Percentiles rank a stretch among this genome's conserved stretches.
These are phyloP conservation scores for Russula emetica DNA, from an alignment of 768 basidiomycete genomes.

Conservation along the genomic window DNA sequence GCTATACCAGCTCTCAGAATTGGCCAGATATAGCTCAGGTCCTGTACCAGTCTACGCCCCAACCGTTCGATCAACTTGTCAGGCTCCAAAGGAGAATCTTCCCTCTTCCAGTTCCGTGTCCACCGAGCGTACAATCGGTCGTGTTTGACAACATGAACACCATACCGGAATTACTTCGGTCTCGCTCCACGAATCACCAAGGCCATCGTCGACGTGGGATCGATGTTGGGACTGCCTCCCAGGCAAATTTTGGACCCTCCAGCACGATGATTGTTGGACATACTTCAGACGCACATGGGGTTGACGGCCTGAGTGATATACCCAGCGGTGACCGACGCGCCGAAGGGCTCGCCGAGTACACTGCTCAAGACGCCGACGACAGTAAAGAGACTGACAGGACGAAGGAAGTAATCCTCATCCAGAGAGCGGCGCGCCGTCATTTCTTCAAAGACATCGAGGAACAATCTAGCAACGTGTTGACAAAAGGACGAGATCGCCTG, in stretches of 20 bases:
- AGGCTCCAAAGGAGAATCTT: neutral
- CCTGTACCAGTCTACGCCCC: constrained; percentile 9
- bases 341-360: constrained; percentile 5
- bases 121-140: neutral
- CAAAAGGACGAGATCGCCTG: constrained; percentile 8
- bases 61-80: constrained; percentile 15
- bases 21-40: neutral
- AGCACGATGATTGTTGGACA: neutral
- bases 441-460: neutral
- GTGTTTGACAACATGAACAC: neutral
- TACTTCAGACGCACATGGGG: neutral
- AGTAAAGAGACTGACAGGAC: constrained; percentile 13
- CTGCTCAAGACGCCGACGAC: constrained; percentile 2
- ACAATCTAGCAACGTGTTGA: neutral
- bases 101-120: neutral
- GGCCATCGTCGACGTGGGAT: neutral
- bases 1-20: neutral
- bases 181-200: neutral
- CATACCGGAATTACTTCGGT: constrained; percentile 1
- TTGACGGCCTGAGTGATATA: neutral
- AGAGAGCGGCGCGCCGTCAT: constrained; percentile 12
- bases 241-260: neutral
- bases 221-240: neutral
- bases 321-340: neutral
- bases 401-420: constrained; percentile 1